phyloP scores from a whole-genome alignment of 352 stramenopile species.

The Phytophthora pisi region DNA sequence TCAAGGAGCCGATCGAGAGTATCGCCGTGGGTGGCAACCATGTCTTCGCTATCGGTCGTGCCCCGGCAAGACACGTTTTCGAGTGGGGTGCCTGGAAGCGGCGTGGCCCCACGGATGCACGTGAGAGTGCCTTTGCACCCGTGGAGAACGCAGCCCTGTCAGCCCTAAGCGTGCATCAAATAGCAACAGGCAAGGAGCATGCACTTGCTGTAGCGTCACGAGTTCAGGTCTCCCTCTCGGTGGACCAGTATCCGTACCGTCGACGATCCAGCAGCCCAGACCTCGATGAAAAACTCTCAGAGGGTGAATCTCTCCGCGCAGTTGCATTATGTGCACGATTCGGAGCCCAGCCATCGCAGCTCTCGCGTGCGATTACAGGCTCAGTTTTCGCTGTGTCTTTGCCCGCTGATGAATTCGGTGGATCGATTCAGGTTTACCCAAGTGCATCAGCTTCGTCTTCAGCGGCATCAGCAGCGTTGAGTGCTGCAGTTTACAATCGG shows the following conservation, averaged over 20 bases:
- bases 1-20: slow-evolving; percentile 62
- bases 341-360: slow-evolving; percentile 47
- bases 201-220: slow-evolving; percentile 55
- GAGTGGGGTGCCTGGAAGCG: slow-evolving; percentile 78
- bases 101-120: slow-evolving; percentile 41
- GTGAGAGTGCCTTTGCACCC: slow-evolving; percentile 63
- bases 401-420: slow-evolving; percentile 16
- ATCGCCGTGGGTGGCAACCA: slow-evolving; percentile 73
- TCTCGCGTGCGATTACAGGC: slow-evolving; percentile 49
- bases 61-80: slow-evolving; percentile 47
- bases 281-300: slow-evolving; percentile 9
- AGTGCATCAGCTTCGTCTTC: slow-evolving; percentile 10
- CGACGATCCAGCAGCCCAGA: slow-evolving; percentile 11
- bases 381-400: slow-evolving; percentile 32
- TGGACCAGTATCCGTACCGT: slow-evolving; percentile 43
- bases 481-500: slow-evolving; percentile 47
- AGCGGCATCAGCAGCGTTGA: slow-evolving; percentile 32
- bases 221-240: slow-evolving; percentile 51
- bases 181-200: slow-evolving; percentile 67
- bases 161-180: slow-evolving; percentile 47
- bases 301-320: slow-evolving; percentile 33
- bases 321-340: slow-evolving; percentile 63
- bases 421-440: background rate
- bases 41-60: slow-evolving; percentile 58
- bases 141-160: slow-evolving; percentile 54